phyloP scores from a whole-genome alignment of 179 eudicot genomes.

The Sideroxylon spinosum region DNA sequence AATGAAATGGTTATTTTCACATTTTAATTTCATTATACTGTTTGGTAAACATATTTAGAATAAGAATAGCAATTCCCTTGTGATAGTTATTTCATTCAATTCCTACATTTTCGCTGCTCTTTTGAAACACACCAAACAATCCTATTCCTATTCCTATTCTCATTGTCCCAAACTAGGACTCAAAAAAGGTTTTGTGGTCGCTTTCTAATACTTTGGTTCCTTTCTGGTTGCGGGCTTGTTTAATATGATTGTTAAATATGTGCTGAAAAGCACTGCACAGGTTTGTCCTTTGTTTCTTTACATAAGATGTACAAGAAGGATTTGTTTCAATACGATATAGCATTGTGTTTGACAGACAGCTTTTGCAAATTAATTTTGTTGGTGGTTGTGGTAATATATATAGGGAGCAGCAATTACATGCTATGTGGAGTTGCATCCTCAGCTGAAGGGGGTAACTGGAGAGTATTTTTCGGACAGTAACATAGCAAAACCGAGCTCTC shows the following conservation, averaged over 20 bases:
- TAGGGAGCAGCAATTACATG: conserved; percentile 60
- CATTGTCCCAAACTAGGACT: too few relatives aligned
- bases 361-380: too few relatives aligned
- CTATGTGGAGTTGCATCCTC: conserved; percentile 46
- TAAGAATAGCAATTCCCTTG: too few relatives aligned
- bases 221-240: conserved; percentile 42
- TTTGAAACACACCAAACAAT: too few relatives aligned
- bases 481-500: conserved; percentile 20
- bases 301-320: neutral
- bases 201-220: conserved; percentile 1
- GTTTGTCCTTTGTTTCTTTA: conserved; percentile 31
- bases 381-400: too few relatives aligned
- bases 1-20: too few relatives aligned
- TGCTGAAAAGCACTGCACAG: conserved; percentile 60
- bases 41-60: too few relatives aligned
- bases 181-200: neutral
- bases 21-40: too few relatives aligned
- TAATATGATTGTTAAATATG: conserved; percentile 48
- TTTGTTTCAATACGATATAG: neutral
- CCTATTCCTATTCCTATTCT: too few relatives aligned
- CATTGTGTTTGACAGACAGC: too few relatives aligned
- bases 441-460: conserved; percentile 40
- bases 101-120: too few relatives aligned
- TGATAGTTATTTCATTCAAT: too few relatives aligned
- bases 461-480: conserved; percentile 42